phyloP scores from a whole-genome alignment of 2,329 filamentous ascomycete species.

The Leptographium lundbergii region DNA sequence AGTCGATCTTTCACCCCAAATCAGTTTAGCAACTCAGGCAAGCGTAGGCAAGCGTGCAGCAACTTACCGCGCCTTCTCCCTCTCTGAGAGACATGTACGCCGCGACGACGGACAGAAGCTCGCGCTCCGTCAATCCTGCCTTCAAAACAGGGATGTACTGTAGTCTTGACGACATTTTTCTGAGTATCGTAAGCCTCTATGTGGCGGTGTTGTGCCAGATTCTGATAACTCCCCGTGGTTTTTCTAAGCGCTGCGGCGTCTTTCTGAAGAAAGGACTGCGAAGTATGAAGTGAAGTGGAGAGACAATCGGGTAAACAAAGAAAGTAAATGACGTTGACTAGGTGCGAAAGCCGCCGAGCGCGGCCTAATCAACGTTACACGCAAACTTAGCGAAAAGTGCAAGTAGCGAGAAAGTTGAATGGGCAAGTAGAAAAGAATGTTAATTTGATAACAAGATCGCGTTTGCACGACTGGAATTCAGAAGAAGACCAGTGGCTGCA shows the following conservation, averaged over 20 bases:
- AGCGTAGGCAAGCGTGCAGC: too few relatives aligned
- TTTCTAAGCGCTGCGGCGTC: background rate
- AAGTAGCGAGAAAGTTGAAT: background rate
- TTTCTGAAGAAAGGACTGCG: background rate
- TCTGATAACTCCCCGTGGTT: background rate
- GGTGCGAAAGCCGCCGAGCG: background rate
- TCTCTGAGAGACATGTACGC: conserved; percentile 5
- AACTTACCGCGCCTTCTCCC: conserved; percentile 1
- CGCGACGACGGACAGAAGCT: conserved; percentile 7
- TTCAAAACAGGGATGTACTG: background rate
- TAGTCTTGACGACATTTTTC: background rate
- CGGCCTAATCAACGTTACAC: background rate
- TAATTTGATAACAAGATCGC: background rate
- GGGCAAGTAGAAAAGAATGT: background rate
- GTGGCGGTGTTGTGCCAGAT: background rate
- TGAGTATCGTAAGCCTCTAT: background rate
- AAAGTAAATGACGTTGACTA: background rate
- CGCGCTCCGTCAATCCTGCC: conserved; percentile 8
- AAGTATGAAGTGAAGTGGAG: background rate
- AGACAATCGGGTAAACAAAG: background rate
- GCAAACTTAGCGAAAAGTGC: background rate
- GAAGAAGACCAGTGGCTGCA: background rate
- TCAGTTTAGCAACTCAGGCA: background rate
- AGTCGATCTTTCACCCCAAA: conserved; percentile 7
- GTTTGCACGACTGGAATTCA: background rate